Base-by-base conservation (phyloP, 768 basidiomycete genomes). In the Trametopsis cervina region DNA sequence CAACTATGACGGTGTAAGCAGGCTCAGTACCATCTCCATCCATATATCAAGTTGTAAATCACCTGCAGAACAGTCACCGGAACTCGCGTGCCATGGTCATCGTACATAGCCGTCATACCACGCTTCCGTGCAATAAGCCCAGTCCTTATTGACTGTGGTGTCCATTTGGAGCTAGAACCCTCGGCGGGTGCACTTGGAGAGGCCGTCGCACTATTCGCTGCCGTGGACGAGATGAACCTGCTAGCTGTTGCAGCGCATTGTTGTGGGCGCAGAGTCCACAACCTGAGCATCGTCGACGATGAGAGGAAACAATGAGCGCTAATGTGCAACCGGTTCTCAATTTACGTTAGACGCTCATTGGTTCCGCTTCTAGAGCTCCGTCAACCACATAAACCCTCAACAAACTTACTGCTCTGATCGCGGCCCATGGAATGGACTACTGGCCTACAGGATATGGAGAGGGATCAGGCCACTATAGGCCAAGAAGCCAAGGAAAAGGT, bases 11-110 rank as follows among this genome's bases (percentile, higher is more conserved):
- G n/a, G n/a, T n/a, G n/a, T n/a, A n/a, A n/a, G n/a, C n/a, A n/a
- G 40, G 47, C 42, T 21, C 41, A 6, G 22, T 29, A 27, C 17
- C 13, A 35, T 50, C 15, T 39, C 22, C 38, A 49, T 25, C 20
- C 9, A 38, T 40, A 39, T n/a, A n/a, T n/a, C n/a, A n/a, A n/a
- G n/a, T n/a, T n/a, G n/a, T n/a, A n/a, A n/a, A 27, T 26, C 55
- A 92, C 95, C 77, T 98, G 93, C 35, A 99, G 78, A 41, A 99
- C 82, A 0, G 96, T 99, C 23, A 96, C 91, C 1, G 96, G 95
- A 55, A 87, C 73, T 42, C 88, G 75, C 27, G 79, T 81, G 21
- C 96, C 96, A 49, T 90, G 84, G 62, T 86, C 78, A 61, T 93
- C 89, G 89, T 91, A 98, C 60, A 98, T 69, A 12, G 79, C 79